phyloP scores from a whole-genome alignment of 768 basidiomycete genomes.

The Vishniacozyma victoriae region DNA sequence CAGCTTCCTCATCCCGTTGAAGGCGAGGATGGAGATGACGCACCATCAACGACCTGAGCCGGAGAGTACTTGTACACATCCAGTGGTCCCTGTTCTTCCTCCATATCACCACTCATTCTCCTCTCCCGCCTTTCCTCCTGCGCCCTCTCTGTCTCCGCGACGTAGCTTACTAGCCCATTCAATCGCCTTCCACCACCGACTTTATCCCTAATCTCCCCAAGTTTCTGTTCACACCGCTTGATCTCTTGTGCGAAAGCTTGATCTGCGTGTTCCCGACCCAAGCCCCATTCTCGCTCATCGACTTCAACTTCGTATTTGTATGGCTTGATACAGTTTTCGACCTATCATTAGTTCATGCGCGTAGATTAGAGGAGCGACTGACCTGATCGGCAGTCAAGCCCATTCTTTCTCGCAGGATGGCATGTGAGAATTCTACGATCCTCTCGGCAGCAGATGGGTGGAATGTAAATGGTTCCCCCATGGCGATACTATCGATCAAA shows the following conservation, averaged over 20 bases:
- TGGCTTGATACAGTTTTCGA: conserved; percentile 99
- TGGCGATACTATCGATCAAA: conserved; percentile 81
- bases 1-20: not conserved
- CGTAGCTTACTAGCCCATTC: conserved; percentile 69
- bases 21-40: conserved; percentile 31
- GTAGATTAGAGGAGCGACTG: not conserved
- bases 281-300: conserved; percentile 85
- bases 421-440: conserved; percentile 85
- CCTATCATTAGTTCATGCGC: conserved; percentile 44
- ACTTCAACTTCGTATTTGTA: conserved; percentile 98
- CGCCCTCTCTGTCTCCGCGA: conserved; percentile 71
- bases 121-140: conserved; percentile 42
- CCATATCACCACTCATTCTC: conserved; percentile 16
- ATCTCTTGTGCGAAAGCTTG: conserved; percentile 80
- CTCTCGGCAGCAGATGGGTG: conserved; percentile 86
- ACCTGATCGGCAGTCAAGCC: conserved; percentile 87
- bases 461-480: conserved; percentile 82
- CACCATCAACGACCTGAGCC: conserved; percentile 86
- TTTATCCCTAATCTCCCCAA: conserved; percentile 77
- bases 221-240: conserved; percentile 72
- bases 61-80: conserved; percentile 88
- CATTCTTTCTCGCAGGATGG: conserved; percentile 85
- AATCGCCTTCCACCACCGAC: conserved; percentile 82
- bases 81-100: conserved; percentile 53
- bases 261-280: conserved; percentile 67